Conservation (phyloP, 1,284 basidiomycete genomes). For the Marasmius sp. region DNA sequence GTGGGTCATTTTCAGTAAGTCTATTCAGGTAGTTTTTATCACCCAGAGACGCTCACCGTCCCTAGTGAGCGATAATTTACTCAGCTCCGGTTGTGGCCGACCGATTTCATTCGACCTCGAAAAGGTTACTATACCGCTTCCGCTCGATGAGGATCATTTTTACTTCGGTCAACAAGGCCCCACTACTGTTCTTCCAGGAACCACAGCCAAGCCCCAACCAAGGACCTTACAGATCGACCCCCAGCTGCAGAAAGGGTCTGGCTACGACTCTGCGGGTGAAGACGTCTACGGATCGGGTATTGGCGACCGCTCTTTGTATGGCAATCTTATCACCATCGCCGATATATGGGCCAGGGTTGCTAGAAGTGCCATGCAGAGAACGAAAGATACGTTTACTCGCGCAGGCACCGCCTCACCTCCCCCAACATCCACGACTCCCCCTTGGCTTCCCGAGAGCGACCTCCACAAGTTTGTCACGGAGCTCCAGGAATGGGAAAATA, state of each 20-base stretch:
- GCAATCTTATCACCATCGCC: constrained; percentile 15
- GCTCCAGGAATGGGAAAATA: constrained; percentile 12
- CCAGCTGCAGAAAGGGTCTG: constrained; percentile 7
- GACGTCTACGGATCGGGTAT: constrained; percentile 1
- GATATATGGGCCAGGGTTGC: constrained; percentile 19
- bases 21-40: background rate
- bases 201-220: constrained; percentile 8
- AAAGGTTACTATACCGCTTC: constrained; percentile 17
- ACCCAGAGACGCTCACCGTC: background rate
- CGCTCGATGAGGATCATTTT: constrained; percentile 18
- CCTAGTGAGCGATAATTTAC: constrained; percentile 12
- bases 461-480: constrained; percentile 9
- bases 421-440: constrained; percentile 4
- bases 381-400: constrained; percentile 1
- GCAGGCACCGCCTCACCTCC: background rate
- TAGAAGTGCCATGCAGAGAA: constrained; percentile 12
- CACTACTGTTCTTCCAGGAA: constrained; percentile 13
- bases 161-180: constrained; percentile 16
- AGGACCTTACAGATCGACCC: constrained; percentile 14
- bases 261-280: background rate
- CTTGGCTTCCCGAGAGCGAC: constrained; percentile 15
- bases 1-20: constrained; percentile 19
- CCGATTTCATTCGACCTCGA: constrained; percentile 15
- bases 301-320: constrained; percentile 15
- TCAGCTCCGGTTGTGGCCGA: constrained; percentile 15